Conservation (phyloP, 2,329 filamentous ascomycete species). For the Penicillium sp. region DNA sequence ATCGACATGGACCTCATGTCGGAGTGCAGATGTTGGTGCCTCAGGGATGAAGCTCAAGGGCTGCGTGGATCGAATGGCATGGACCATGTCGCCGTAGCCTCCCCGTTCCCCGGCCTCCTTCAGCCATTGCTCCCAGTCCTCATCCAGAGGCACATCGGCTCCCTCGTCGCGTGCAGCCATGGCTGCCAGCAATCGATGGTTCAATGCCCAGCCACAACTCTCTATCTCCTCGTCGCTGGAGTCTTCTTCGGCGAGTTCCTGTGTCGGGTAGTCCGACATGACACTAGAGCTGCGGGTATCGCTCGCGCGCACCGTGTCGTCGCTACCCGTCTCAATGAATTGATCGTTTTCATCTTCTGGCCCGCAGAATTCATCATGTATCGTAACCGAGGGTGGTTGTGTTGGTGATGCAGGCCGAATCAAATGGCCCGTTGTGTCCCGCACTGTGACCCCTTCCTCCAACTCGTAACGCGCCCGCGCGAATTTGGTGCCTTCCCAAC, state of each 20-base stretch:
- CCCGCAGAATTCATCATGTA: slow-evolving; percentile 32
- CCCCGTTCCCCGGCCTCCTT: slow-evolving; percentile 58
- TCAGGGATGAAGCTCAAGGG: slow-evolving; percentile 33
- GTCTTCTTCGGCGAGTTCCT: slow-evolving; percentile 39
- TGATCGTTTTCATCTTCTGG: slow-evolving; percentile 24
- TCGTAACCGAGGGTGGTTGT: slow-evolving; percentile 30
- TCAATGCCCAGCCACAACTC: slow-evolving; percentile 53
- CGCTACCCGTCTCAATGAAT: slow-evolving; percentile 21
- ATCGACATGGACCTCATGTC: slow-evolving; percentile 14
- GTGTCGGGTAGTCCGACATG: slow-evolving; percentile 24
- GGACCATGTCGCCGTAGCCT: slow-evolving; percentile 41
- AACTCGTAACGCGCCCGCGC: slow-evolving; percentile 48
- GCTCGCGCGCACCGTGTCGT: slow-evolving; percentile 24
- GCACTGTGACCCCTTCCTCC: slow-evolving; percentile 60
- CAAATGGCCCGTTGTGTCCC: slow-evolving; percentile 61
- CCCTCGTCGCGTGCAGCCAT: slow-evolving; percentile 55
- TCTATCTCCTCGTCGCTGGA: slow-evolving; percentile 49
- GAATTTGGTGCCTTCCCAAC: slow-evolving; percentile 56
- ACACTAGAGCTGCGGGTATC: slow-evolving; percentile 21
- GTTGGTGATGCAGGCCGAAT: slow-evolving; percentile 52
- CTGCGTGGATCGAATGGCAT: slow-evolving; percentile 39
- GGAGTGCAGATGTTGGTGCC: slow-evolving; percentile 19
- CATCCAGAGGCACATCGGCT: slow-evolving; percentile 44
- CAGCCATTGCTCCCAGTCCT: slow-evolving; percentile 58
- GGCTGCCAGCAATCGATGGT: slow-evolving; percentile 53